These are phyloP conservation scores for Clarireedia sp. DNA, from an alignment of 2,329 filamentous ascomycete species.

Conservation along the genomic window DNA sequence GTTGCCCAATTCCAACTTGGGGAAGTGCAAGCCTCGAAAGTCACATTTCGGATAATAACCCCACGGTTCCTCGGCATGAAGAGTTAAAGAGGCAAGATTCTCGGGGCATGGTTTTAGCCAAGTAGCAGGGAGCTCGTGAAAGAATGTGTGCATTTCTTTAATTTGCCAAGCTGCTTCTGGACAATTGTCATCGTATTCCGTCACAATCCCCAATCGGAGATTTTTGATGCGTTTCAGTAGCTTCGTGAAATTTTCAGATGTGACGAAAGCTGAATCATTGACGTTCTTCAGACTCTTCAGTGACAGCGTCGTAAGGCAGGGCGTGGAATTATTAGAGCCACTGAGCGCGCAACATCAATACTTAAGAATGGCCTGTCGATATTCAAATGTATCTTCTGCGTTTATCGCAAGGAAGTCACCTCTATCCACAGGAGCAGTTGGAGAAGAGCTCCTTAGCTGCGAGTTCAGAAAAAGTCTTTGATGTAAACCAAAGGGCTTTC, in stretches of 20 bases:
- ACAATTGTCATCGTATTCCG: not conserved
- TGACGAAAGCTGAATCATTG: not conserved
- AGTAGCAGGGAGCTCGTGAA: not conserved
- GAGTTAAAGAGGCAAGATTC: slow-evolving; percentile 5
- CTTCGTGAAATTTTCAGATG: not conserved
- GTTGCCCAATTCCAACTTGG: slow-evolving; percentile 10
- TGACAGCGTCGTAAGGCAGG: not conserved
- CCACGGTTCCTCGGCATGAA: slow-evolving; percentile 7
- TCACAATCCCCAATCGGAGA: slow-evolving; percentile 3
- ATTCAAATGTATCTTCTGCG: slow-evolving; percentile 3
- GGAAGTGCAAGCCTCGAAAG: slow-evolving; percentile 6
- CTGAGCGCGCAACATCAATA: slow-evolving; percentile 3
- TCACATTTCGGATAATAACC: slow-evolving; percentile 9
- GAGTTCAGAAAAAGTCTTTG: not conserved
- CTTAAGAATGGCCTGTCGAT: not conserved
- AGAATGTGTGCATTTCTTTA: slow-evolving; percentile 8
- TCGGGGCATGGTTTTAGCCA: slow-evolving; percentile 8
- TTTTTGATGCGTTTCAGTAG: not conserved
- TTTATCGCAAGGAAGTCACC: not conserved
- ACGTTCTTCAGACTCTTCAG: slow-evolving; percentile 11
- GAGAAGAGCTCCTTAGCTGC: not conserved
- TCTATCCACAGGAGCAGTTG: not conserved
- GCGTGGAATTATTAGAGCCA: not conserved
- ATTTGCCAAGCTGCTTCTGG: not conserved
- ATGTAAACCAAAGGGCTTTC: not conserved